phyloP scores from a whole-genome alignment of 2,329 filamentous ascomycete genomes.

The Colletotrichum sp. region DNA sequence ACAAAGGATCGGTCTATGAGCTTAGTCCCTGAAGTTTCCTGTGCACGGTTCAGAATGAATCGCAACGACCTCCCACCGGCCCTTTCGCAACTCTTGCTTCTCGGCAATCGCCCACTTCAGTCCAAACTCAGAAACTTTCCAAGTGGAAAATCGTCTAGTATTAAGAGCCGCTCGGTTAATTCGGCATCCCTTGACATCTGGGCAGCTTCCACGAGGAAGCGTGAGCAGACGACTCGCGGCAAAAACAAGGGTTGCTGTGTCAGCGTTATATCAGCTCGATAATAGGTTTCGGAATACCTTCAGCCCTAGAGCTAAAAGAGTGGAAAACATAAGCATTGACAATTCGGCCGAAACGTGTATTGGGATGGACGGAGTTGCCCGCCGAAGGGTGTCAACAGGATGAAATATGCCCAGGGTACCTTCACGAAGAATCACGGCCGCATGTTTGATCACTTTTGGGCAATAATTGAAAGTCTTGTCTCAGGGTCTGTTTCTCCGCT shows the following conservation, averaged over 20 bases:
- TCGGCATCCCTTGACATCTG: not conserved
- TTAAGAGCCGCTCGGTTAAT: not conserved
- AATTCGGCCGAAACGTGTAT: conserved; percentile 33
- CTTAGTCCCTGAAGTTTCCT: not conserved
- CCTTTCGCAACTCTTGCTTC: not conserved
- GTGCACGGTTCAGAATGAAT: not conserved
- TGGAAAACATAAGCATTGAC: not conserved
- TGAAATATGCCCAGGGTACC: not conserved
- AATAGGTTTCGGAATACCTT: not conserved
- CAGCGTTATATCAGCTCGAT: not conserved
- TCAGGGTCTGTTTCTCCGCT: not conserved
- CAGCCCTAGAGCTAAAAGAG: not conserved
- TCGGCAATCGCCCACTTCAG: not conserved
- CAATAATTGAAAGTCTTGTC: not conserved
- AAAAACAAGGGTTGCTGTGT: not conserved
- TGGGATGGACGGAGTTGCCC: not conserved
- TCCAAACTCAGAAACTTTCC: not conserved
- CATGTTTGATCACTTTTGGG: not conserved
- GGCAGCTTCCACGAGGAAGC: not conserved
- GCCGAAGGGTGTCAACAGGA: not conserved
- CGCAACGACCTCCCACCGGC: not conserved
- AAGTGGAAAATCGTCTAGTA: not conserved
- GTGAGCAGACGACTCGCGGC: not conserved
- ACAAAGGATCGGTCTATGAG: not conserved
- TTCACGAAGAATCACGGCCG: not conserved